Evolutionary conservation across 805 yeast species (phyloP), one percentile per base, ranked within the genome.

Genomic region (Kodamaea restingae): DNA sequence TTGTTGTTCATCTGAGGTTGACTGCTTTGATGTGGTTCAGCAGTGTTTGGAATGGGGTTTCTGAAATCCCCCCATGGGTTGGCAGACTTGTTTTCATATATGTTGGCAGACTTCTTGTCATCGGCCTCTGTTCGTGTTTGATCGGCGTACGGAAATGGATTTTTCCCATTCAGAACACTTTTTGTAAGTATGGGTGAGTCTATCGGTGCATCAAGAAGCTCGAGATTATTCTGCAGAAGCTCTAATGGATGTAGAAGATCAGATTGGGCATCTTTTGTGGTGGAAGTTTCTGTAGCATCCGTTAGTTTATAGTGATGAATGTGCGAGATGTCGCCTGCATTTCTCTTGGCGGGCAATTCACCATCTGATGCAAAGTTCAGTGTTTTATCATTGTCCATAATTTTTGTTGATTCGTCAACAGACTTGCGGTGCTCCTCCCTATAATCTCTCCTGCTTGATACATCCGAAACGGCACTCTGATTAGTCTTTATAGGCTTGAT

Each of bases 1-100:
- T 5, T 12, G 4, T 7, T 15, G 17, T 14, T 27, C 17, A 12
- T 10, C 5, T 27, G 31, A 5, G 17, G 15, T 5, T 9, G 10
- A 12, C 12, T 14, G 14, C 31, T 27, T 5, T 9, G 17, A 14
- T 20, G 18, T 55, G 47, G 41, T 47, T 21, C 21, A 5, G 31
- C 14, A 21, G 20, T 17, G 12, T 17, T 7, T n/a, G 12, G 12
- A 4, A 12, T 6, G 4, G 21, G 12, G 21, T 17, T 11, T n/a
- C 32, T 15, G 32, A 30, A 63, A 7, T 58, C 62, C 3, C 63
- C 64, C 69, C 69, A 63, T 3, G 69, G 69, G 34, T 63, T 63
- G 10, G 55, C 54, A 39, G 42, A 40, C 26, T 46, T 51, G 31
- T 42, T 42, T 5, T 37, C 26, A 15, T 26, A n/a, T n/a, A n/a